A percentile compares a stretch with the other conserved stretches of the same genome.
These are phyloP conservation scores for Mycena olivaceomarginata DNA, from an alignment of 768 basidiomycete species.

Conservation along the genomic window DNA sequence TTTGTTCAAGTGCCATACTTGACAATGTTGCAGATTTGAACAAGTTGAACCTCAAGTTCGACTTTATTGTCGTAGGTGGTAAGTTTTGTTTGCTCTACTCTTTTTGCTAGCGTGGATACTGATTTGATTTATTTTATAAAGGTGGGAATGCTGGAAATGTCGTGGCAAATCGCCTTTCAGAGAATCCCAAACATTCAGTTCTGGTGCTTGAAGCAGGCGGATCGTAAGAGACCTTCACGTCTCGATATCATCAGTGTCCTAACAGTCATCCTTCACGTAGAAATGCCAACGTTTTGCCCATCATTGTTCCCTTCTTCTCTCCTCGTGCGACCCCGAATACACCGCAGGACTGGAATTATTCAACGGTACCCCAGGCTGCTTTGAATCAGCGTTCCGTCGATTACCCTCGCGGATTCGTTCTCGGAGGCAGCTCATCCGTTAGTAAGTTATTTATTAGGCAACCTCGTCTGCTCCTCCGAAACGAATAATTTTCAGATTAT, in stretches of 20 bases:
- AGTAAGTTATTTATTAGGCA: neutral
- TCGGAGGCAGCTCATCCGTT: neutral
- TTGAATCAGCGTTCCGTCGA: neutral
- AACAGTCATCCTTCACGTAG: neutral
- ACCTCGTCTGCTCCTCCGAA: no score
- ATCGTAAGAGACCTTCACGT: neutral
- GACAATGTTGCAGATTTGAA: neutral
- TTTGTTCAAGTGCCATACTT: neutral
- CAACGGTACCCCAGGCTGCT: neutral
- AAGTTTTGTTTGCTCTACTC: neutral
- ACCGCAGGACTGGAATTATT: neutral
- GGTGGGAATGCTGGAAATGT: neutral
- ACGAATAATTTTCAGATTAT: slow-evolving; percentile 24
- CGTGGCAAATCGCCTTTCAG: neutral
- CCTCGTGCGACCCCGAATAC: neutral
- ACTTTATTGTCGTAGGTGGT: neutral
- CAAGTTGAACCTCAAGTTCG: neutral
- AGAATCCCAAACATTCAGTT: neutral
- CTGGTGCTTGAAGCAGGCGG: neutral
- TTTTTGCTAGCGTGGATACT: neutral
- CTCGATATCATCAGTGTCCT: neutral
- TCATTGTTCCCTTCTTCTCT: neutral
- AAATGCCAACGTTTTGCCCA: neutral
- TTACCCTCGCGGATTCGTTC: neutral
- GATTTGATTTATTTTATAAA: neutral